These are phyloP conservation scores for Cucurbita maxima DNA, from an alignment of 306 rosid species.

Conservation along the genomic window DNA sequence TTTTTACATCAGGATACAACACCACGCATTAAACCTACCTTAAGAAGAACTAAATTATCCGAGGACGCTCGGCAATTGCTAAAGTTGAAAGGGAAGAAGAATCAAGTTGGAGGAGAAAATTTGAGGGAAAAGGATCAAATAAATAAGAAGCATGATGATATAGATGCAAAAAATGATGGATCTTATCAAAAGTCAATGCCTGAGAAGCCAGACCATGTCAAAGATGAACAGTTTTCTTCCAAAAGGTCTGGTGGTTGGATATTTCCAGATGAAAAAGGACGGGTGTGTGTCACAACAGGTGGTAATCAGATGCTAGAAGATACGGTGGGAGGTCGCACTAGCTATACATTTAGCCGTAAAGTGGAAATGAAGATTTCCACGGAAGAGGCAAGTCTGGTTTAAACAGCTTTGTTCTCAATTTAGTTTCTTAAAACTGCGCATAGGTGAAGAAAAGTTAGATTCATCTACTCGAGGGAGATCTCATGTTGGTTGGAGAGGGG, in stretches of 20 bases:
- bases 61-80: background rate
- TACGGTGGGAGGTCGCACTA: slow-evolving; percentile 15
- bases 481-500: too few relatives aligned
- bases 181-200: background rate
- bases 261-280: slow-evolving; percentile 33
- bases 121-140: slow-evolving; percentile 3
- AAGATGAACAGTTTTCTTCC: slow-evolving; percentile 9
- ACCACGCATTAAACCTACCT: slow-evolving; percentile 36
- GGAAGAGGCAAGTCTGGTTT: slow-evolving; percentile 31
- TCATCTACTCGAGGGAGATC: background rate
- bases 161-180: slow-evolving; percentile 17
- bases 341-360: slow-evolving; percentile 17
- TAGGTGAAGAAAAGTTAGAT: background rate
- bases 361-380: slow-evolving; percentile 14
- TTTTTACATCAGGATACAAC: slow-evolving; percentile 36
- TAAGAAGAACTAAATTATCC: slow-evolving; percentile 13
- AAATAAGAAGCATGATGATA: slow-evolving; percentile 11
- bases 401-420: background rate
- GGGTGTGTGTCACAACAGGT: slow-evolving; percentile 37
- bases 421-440: background rate
- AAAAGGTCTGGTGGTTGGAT: slow-evolving; percentile 39
- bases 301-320: slow-evolving; percentile 24
- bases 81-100: background rate
- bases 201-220: slow-evolving; percentile 6
- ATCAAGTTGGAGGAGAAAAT: slow-evolving; percentile 16